These are phyloP conservation scores for Clitoria ternatea DNA, from an alignment of 306 rosid genomes.

Conservation along the genomic window DNA sequence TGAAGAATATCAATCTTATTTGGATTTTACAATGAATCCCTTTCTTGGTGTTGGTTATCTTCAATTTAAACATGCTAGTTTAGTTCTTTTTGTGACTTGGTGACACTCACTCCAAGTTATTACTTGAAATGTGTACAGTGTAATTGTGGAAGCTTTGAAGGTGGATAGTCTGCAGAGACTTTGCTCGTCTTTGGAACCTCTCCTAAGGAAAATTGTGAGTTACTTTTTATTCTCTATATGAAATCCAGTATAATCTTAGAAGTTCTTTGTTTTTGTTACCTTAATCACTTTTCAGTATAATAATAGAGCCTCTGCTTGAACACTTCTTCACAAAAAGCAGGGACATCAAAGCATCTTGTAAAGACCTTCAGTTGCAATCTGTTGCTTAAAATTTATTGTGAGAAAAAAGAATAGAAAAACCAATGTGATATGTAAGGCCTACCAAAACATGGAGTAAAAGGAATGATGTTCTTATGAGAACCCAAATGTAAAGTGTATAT, in stretches of 20 bases:
- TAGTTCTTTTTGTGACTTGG: not conserved
- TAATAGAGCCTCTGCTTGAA: not conserved
- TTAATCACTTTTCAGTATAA: not conserved
- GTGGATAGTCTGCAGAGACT: constrained; percentile 86
- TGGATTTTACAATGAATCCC: constrained; percentile 12
- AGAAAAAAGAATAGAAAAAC: not conserved
- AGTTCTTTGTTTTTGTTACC: not conserved
- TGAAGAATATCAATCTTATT: not conserved
- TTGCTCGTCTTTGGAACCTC: constrained; percentile 78
- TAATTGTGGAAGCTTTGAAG: constrained; percentile 84
- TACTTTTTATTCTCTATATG: not conserved
- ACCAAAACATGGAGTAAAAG: not conserved
- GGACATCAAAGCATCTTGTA: not conserved
- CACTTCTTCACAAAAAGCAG: not conserved
- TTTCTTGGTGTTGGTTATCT: not conserved
- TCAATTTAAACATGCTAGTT: constrained; percentile 10
- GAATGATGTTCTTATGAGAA: not conserved
- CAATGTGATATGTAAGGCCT: not conserved
- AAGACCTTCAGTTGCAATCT: not conserved
- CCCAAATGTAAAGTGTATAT: not conserved
- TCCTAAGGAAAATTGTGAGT: constrained; percentile 87
- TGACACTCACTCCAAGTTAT: constrained; percentile 21
- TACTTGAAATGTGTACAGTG: constrained; percentile 46
- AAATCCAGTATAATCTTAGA: not conserved
- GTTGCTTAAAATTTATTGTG: not conserved